Base-by-base conservation (phyloP, 148 eudicot genomes). In the Dianthus caryophyllus region DNA sequence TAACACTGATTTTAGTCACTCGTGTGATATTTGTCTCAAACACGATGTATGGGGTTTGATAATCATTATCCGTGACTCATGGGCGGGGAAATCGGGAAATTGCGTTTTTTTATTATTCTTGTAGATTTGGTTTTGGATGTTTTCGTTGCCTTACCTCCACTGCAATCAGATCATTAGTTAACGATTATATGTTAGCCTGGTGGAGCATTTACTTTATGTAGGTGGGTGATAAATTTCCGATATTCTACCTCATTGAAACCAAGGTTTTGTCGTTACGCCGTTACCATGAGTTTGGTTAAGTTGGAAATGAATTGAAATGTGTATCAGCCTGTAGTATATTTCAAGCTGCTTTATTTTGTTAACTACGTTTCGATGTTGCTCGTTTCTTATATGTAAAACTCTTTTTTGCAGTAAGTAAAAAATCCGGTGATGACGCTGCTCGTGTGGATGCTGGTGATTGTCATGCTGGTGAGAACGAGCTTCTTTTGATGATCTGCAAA, bases 381-480 rank as follows among this genome's bases (percentile, higher is more conserved):
- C 20, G n/a, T 2, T 67, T 58, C 33, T 62, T 15, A 48, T 55
- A 11, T 30, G 41, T n/a, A n/a, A 46, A 52, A 36, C 11, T 77
- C 21, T 77, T 80, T 17, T 25, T 15, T 84, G 71, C 94, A 92
- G 98, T 62, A 24, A 84, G 66, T 41, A 78, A 68, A 80, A 89
- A 70, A 75, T 51, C 71, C 57, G 27, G 69, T 61, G 71, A 78
- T 66, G 90, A 68, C 68, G 73, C 68, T 64, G 65, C 80, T 59
- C 60, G 58, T 36, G 33, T 78, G 76, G 81, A 72, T 62, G 78
- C 74, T 74, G 75, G 71, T 27, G 61, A 22, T 65, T 51, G 70
- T 46, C 79, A 73, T 73, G 69, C 77, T 79, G 94, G 91, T 87
- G 50, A 79, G 82, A 61, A 63, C 18, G 54, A 59, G 11, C 38